Percentiles rank a stretch among this genome's conserved stretches.
Conservation (phyloP, 768 basidiomycete genomes). For the Suillus discolor region DNA sequence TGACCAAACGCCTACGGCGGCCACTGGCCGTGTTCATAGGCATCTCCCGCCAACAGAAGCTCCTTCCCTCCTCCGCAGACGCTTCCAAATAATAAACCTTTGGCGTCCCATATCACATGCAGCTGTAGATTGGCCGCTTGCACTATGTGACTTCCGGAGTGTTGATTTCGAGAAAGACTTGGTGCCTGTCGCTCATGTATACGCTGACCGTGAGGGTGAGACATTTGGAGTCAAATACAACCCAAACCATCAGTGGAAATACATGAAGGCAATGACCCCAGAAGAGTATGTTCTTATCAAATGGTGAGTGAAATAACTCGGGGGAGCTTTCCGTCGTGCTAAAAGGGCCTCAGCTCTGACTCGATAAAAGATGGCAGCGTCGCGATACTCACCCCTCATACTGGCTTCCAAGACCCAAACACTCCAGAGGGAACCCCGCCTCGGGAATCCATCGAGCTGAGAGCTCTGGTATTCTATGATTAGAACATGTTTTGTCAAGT, state of each 20-base stretch:
- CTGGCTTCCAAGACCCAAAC: conserved; percentile 36
- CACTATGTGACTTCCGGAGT: conserved; percentile 49
- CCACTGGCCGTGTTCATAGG: conserved; percentile 43
- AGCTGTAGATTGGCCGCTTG: conserved; percentile 50
- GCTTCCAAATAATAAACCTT: conserved; percentile 57
- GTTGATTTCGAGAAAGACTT: conserved; percentile 42
- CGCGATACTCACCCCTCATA: conserved; percentile 36
- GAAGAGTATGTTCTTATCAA: conserved; percentile 51
- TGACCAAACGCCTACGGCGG: conserved; percentile 46
- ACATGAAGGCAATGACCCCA: conserved; percentile 43
- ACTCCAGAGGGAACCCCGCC: conserved; percentile 33
- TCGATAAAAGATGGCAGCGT: conserved; percentile 38
- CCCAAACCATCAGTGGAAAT: conserved; percentile 47
- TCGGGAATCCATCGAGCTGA: conserved; percentile 38
- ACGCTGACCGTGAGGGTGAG: conserved; percentile 47
- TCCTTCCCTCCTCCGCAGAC: conserved; percentile 39
- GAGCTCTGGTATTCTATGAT: conserved; percentile 19
- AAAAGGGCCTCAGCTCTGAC: conserved; percentile 29
- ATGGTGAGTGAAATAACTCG: conserved; percentile 35
- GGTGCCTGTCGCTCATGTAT: conserved; percentile 38
- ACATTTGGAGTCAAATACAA: conserved; percentile 42
- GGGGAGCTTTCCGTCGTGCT: not conserved
- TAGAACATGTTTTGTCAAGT: not conserved
- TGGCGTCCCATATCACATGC: conserved; percentile 53
- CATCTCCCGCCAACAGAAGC: conserved; percentile 46